These are phyloP conservation scores for Microbotryum lychnidis-dioicae DNA, from an alignment of 1,284 basidiomycete genomes.

Conservation along the genomic window DNA sequence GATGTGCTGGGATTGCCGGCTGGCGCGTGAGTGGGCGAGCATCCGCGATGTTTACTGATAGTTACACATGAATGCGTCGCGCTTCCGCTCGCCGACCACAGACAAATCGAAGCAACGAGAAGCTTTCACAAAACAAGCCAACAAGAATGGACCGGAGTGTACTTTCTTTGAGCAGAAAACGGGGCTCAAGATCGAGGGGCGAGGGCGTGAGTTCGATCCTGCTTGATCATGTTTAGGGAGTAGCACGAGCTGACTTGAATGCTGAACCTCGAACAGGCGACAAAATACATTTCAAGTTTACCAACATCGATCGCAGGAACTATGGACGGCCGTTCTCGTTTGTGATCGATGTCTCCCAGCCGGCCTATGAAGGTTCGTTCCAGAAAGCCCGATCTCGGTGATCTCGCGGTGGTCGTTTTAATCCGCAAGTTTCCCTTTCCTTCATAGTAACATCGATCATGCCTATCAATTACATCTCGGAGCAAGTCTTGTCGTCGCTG, in stretches of 20 bases:
- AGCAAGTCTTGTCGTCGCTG: slow-evolving; percentile 6
- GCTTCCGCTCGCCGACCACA: slow-evolving; percentile 1
- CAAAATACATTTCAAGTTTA: slow-evolving; percentile 34
- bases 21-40: neutral
- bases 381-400: neutral
- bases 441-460: too few relatives aligned
- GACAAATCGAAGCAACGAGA: slow-evolving; percentile 25
- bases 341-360: slow-evolving; percentile 32
- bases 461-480: too few relatives aligned
- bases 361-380: slow-evolving; percentile 21
- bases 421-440: too few relatives aligned
- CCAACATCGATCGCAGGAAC: slow-evolving; percentile 28
- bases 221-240: neutral
- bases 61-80: neutral
- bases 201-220: slow-evolving; percentile 20
- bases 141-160: slow-evolving; percentile 33
- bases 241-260: neutral
- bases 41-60: neutral
- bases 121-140: slow-evolving; percentile 26
- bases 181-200: slow-evolving; percentile 32
- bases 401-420: neutral
- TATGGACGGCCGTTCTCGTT: slow-evolving; percentile 33
- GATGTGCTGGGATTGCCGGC: neutral
- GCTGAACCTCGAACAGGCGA: slow-evolving; percentile 19
- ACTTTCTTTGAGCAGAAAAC: slow-evolving; percentile 33